Base-by-base conservation (phyloP, 1,284 basidiomycete species). In the Microbotryomycetes sp. region DNA sequence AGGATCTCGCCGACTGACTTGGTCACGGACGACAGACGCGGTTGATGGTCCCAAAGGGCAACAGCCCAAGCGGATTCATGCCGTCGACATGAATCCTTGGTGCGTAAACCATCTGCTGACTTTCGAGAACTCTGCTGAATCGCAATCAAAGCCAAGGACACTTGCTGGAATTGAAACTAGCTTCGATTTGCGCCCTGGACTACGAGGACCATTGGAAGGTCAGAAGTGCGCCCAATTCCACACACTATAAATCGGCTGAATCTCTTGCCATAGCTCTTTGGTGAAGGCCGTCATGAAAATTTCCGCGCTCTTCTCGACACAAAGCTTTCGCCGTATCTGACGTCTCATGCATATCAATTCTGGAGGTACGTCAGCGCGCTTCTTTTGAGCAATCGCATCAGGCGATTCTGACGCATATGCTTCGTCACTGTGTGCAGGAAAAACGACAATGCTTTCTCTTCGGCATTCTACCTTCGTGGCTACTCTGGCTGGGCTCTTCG, bases 81-180 rank as follows among this genome's bases (percentile, higher is more conserved):
- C 75, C 79, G 76, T 85, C 49, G 62, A 63, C 56, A 48, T 71
- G 45, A 70, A 80, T 72, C 79, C 79, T 1, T 80, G 79, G 69
- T 87, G 89, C 79, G 66, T 62, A 6, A 52, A 59, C 18, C 31
- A 48, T 11, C n/a, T 11, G 52, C 52, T 53, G 18, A 45, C 21
- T 15, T 9, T 51, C 27, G 35, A 11, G 9, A 18, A 18, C 35
- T 41, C 35, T 41, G 35, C 18, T 41, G 11, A 11, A 18, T 11
- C 35, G 35, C 9, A 0, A 47, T 64, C 35, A 49, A 15, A 58
- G 53, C 62, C 13, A 45, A 56, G 86, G 86, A 5, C 87, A 89
- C 74, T 79, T 90, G 35, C 78, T 89, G 26, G 88, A 90, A 74
- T 80, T 90, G 54, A 90, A 89, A 75, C 81, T 89, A 3, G 87